Percentiles rank a stretch among this genome's conserved stretches.
These are phyloP conservation scores for Trifolium pratense DNA, from an alignment of 306 rosid genomes.

Conservation along the genomic window DNA sequence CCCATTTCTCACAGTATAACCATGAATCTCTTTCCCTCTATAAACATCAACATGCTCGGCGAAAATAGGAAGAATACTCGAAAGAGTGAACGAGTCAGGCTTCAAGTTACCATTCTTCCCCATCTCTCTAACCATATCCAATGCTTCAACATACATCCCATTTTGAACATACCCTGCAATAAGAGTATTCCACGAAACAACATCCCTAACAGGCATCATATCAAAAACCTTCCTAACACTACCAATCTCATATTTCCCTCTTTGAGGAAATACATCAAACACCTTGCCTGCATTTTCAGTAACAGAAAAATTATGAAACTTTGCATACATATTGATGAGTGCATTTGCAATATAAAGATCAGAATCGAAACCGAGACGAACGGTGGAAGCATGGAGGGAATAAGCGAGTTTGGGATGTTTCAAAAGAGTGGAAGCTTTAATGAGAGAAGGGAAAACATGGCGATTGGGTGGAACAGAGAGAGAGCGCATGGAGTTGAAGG, in stretches of 20 bases:
- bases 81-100: slow-evolving; percentile 80
- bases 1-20: slow-evolving; percentile 68
- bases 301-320: slow-evolving; percentile 17
- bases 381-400: slow-evolving; percentile 62
- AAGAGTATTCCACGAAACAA: slow-evolving; percentile 92
- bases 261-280: slow-evolving; percentile 43
- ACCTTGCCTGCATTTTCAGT: slow-evolving; percentile 21
- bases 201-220: slow-evolving; percentile 64
- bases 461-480: slow-evolving; percentile 48
- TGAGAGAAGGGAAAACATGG: slow-evolving; percentile 74
- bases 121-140: slow-evolving; percentile 68
- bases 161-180: slow-evolving; percentile 72
- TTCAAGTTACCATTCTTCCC: slow-evolving; percentile 51
- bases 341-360: slow-evolving; percentile 85
- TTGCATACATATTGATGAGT: slow-evolving; percentile 72
- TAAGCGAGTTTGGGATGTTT: slow-evolving; percentile 56
- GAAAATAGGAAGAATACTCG: slow-evolving; percentile 79
- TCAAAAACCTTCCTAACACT: slow-evolving; percentile 71
- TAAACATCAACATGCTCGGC: slow-evolving; percentile 63
- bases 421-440: slow-evolving; percentile 66
- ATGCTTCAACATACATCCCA: slow-evolving; percentile 64
- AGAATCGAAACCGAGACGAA: slow-evolving; percentile 59
- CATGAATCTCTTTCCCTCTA: slow-evolving; percentile 90
- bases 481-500: slow-evolving; percentile 62
- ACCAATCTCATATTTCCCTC: neutral